These are phyloP conservation scores for Staphylotrichum tortipilum DNA, from an alignment of 495 filamentous ascomycete genomes.

Conservation along the genomic window DNA sequence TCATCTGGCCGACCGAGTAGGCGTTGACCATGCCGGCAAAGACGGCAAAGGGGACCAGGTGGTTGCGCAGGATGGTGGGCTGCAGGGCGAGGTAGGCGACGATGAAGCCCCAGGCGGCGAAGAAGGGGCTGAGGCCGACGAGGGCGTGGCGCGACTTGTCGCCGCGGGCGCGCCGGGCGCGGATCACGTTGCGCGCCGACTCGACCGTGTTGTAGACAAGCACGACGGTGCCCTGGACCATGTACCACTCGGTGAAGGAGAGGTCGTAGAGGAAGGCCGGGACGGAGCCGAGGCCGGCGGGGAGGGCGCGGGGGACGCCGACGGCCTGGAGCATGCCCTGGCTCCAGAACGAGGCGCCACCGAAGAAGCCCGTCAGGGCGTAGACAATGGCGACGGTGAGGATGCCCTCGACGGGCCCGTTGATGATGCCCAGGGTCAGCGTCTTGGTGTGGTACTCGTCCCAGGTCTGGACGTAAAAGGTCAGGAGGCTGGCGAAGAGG, in stretches of 20 bases:
- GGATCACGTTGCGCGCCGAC: constrained; percentile 72
- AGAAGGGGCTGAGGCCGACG: constrained; percentile 72
- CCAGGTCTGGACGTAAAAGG: constrained; percentile 98
- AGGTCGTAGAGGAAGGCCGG: constrained; percentile 64
- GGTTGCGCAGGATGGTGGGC: constrained; percentile 67
- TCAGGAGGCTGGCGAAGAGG: constrained; percentile 65
- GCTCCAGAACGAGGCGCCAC: constrained; percentile 89
- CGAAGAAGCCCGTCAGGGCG: constrained; percentile 72
- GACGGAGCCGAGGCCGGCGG: constrained; percentile 43
- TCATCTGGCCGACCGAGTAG: constrained; percentile 90
- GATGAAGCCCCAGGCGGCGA: constrained; percentile 62
- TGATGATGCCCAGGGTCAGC: constrained; percentile 83
- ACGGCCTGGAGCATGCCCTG: constrained; percentile 65
- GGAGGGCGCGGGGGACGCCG: constrained; percentile 53
- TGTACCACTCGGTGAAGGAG: constrained; percentile 83
- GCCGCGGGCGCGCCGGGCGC: constrained; percentile 61
- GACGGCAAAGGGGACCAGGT: constrained; percentile 79
- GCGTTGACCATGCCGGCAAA: constrained; percentile 85
- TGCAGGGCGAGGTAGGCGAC: constrained; percentile 73
- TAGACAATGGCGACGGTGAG: constrained; percentile 76
- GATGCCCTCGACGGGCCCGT: constrained; percentile 92
- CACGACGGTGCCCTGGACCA: constrained; percentile 79
- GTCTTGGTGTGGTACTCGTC: constrained; percentile 98
- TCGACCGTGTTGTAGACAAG: constrained; percentile 73
- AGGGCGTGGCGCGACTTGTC: constrained; percentile 64